A percentile compares a stretch with the other conserved stretches of the same genome.
Evolutionary conservation across 768 basidiomycete species (phyloP).

Genomic region (Leccinum boreale): DNA sequence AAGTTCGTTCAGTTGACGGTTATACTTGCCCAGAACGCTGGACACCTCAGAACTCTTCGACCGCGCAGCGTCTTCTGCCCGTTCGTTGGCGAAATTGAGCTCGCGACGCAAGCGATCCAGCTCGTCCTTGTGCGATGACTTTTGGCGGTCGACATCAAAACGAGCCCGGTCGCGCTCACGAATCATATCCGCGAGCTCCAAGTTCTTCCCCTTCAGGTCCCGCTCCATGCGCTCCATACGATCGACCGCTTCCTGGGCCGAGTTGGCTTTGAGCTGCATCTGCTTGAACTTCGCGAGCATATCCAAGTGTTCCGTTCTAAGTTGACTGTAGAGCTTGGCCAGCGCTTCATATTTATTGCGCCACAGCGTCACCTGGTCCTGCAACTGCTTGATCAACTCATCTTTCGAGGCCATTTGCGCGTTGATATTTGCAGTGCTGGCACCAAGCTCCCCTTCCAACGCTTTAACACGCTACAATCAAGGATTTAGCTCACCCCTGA

Average conservation of each 20-base stretch:
- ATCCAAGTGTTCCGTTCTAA: conserved; percentile 95
- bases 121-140: conserved; percentile 94
- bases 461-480: conserved; percentile 83
- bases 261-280: conserved; percentile 96
- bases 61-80: conserved; percentile 90
- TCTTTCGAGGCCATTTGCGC: conserved; percentile 91
- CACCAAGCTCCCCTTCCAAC: conserved; percentile 82
- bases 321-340: conserved; percentile 97
- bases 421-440: conserved; percentile 70
- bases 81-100: conserved; percentile 91
- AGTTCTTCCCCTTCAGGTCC: conserved; percentile 96
- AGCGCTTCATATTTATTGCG: conserved; percentile 98
- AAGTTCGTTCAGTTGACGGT: conserved; percentile 92
- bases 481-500: conserved; percentile 4
- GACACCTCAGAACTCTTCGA: conserved; percentile 94
- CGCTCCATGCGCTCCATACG: conserved; percentile 99
- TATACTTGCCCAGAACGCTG: conserved; percentile 84
- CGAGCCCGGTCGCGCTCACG: conserved; percentile 94
- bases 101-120: conserved; percentile 89
- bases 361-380: conserved; percentile 96
- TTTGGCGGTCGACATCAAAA: conserved; percentile 92
- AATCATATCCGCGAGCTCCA: conserved; percentile 98
- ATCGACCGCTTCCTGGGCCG: conserved; percentile 96
- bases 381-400: conserved; percentile 90
- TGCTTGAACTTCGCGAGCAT: conserved; percentile 97